These are phyloP conservation scores for Theileria parva DNA, from an alignment of 169 alveolate species.

Conservation along the genomic window DNA sequence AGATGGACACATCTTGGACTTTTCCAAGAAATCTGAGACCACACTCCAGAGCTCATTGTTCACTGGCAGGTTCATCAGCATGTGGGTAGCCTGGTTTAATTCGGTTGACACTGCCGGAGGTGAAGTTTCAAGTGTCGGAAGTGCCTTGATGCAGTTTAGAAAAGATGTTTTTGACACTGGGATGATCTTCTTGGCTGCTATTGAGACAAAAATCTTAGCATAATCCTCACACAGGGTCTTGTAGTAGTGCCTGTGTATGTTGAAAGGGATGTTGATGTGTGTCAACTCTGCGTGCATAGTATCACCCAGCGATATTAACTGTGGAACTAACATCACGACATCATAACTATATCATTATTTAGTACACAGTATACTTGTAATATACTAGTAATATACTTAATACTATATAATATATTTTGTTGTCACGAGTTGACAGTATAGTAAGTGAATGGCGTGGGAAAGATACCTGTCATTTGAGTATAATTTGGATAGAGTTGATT, in stretches of 20 bases:
- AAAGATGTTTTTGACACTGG: constrained; percentile 42
- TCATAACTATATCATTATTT: constrained; percentile 16
- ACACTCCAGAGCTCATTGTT: constrained; percentile 30
- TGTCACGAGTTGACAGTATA: too few species aligned
- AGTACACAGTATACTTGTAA: too few species aligned
- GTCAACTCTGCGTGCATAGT: constrained; percentile 37
- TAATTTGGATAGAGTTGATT: constrained; percentile 11
- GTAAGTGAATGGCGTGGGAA: too few species aligned
- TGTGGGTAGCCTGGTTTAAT: constrained; percentile 24
- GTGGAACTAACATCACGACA: constrained; percentile 53
- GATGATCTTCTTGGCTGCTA: constrained; percentile 45
- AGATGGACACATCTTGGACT: constrained; percentile 43
- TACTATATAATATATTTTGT: too few species aligned
- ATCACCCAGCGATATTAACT: constrained; percentile 53
- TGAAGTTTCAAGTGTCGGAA: constrained; percentile 18
- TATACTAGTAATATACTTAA: too few species aligned
- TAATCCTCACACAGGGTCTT: constrained; percentile 55
- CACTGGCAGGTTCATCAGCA: constrained; percentile 32
- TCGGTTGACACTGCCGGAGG: background rate
- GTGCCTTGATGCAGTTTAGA: constrained; percentile 20
- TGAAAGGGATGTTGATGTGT: constrained; percentile 40
- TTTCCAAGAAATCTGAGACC: constrained; percentile 35
- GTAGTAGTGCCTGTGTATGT: constrained; percentile 50
- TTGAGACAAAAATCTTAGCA: constrained; percentile 49
- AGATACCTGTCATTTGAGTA: background rate